Conservation (phyloP, 2,329 filamentous ascomycete species). For the Tolypocladium nubicola region DNA sequence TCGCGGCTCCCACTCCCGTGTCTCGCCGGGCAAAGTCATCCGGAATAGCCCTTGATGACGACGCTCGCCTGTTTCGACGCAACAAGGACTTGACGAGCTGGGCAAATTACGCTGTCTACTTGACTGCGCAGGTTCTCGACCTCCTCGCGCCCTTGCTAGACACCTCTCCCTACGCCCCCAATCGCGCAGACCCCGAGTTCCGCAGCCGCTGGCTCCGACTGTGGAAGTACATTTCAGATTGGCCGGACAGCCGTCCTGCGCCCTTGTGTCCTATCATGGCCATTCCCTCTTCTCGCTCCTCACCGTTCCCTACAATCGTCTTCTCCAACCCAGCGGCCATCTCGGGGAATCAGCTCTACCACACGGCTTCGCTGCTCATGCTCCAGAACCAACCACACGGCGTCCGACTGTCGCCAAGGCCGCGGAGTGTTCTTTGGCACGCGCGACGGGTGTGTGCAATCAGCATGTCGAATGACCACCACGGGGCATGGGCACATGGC, state of each 20-base stretch:
- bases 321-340: constrained; percentile 41
- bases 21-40: constrained; percentile 29
- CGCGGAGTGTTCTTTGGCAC: constrained; percentile 35
- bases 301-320: constrained; percentile 37
- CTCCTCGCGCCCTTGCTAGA: constrained; percentile 18
- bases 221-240: constrained; percentile 27
- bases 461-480: constrained; percentile 38
- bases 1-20: constrained; percentile 37
- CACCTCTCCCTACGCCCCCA: constrained; percentile 6
- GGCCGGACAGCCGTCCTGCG: constrained; percentile 25
- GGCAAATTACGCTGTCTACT: constrained; percentile 39
- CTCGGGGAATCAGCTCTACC: constrained; percentile 43
- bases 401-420: constrained; percentile 27
- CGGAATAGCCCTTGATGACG: constrained; percentile 16
- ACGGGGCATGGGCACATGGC: constrained; percentile 42
- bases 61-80: constrained; percentile 22
- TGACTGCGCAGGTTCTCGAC: constrained; percentile 32
- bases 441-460: constrained; percentile 42
- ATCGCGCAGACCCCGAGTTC: constrained; percentile 13
- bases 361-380: constrained; percentile 40
- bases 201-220: constrained; percentile 24
- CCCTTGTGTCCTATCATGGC: constrained; percentile 24
- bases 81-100: constrained; percentile 30
- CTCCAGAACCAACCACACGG: constrained; percentile 32
- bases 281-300: constrained; percentile 28